These are phyloP conservation scores for Hevea brasiliensis DNA, from an alignment of 345 rosid genomes.

Conservation along the genomic window DNA sequence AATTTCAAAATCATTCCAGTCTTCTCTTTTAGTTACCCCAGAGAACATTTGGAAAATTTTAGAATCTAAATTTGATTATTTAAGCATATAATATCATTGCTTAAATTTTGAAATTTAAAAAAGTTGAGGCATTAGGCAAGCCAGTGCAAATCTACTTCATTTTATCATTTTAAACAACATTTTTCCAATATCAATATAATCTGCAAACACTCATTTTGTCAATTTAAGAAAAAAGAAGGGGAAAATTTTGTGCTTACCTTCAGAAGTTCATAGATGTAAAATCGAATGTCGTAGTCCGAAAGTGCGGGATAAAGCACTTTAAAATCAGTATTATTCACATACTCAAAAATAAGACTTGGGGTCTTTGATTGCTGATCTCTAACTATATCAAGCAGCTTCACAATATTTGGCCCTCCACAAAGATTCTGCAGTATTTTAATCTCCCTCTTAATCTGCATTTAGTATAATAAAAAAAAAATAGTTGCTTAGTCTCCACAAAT, in stretches of 20 bases:
- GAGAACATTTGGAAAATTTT: not conserved
- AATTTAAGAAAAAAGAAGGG: slow-evolving; percentile 3
- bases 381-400: slow-evolving; percentile 91
- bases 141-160: not conserved
- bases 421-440: slow-evolving; percentile 96
- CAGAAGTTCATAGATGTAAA: slow-evolving; percentile 82
- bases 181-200: not conserved
- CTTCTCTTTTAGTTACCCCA: not conserved
- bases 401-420: slow-evolving; percentile 93
- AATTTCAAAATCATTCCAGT: not conserved
- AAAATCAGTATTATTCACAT: slow-evolving; percentile 88
- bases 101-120: not conserved
- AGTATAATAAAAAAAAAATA: not conserved
- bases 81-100: not conserved
- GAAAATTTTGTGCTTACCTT: slow-evolving; percentile 50
- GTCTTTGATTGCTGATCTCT: slow-evolving; percentile 97
- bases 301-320: slow-evolving; percentile 93
- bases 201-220: not conserved
- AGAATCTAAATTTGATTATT: not conserved
- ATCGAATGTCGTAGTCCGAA: slow-evolving; percentile 81
- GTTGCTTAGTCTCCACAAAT: not conserved
- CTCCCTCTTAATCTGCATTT: slow-evolving; percentile 92
- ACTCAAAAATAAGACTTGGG: slow-evolving; percentile 89
- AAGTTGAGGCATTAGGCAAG: not conserved
- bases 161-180: not conserved